Evolutionary conservation across 441 rosid species (phyloP), one percentile per base, ranked within the genome.

Genomic region (Cnidoscolus chayamansa): DNA sequence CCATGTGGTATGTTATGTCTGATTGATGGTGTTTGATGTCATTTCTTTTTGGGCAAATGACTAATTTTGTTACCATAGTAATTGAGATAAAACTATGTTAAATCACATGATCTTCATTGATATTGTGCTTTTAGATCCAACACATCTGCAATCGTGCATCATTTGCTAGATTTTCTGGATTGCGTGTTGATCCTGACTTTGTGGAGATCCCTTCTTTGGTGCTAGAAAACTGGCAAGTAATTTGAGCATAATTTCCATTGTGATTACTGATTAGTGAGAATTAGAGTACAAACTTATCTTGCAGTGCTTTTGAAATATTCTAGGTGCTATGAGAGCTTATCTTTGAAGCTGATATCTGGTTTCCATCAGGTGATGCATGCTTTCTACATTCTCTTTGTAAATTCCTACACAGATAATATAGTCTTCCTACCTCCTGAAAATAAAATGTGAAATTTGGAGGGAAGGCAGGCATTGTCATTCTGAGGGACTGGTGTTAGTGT

Each of bases 261-360:
- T 49, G 65, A 40, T 25, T 25, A 25, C 25, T 25, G 25, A 25
- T 61, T 65, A 16, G 63, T n/a, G 25, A 54, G 47, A 49, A 62
- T n/a, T 31, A 54, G 25, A 49, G 19, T 19, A 30, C 50, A 2
- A 16, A 49, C 77, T 80, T 58, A 77, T 55, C 13, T 59, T 68
- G 64, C 63, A 1, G 10, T 70, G 57, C 63, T 71, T 74, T 37
- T 80, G 78, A 72, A 67, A 75, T 74, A 53, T 74, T 79, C 60
- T 82, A 94, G 99, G 99, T 92, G 98, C 74, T 92, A 88, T 51
- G 98, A 92, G 83, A 90, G 84, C 93, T 84, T 86, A 77, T 81
- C 92, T 4, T 80, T 94, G 83, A 90, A 87, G 90, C 78, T 94
- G 85, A 88, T 94, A 80, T 94, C 99, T 71, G 99, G 98, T 73